Base-by-base conservation (phyloP, 139 green algal genomes). In the Picochlorum sp. region DNA sequence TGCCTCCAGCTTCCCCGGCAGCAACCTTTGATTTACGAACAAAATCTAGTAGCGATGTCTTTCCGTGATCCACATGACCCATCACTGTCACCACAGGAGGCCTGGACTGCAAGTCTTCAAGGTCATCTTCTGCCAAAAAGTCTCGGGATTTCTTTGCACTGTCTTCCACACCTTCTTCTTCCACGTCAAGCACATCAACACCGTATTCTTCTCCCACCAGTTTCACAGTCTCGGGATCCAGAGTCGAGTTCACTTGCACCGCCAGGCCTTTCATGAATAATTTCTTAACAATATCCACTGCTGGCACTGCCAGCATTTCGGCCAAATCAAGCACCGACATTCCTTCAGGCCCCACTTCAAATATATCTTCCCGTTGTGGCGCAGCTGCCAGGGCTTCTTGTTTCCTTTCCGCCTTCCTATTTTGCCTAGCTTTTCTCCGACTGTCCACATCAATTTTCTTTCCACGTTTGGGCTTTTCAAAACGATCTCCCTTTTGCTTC, bases 21-120 rank as follows among this genome's bases (percentile, higher is more conserved):
- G 88, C 92, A 35, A 97, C 90, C 36, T 78, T 70, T n/a, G 77
- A 58, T 61, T 90, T 89, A 24, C 89, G 76, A 43, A 97, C 88
- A 76, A 78, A 85, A 78, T 97, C 89, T 41, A 96, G 75, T 60
- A 96, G 72, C 0, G 70, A 84, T 18, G 86, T 96, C 81, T 93
- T 76, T 51, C 93, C 93, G 73, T 99, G 93, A 72, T 99, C 93
- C 1, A 99, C 93, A 60, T 99, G 93, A 3, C 93, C 93, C 93
- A 99, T 98, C 39, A 99, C 87, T 13, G 89, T 95, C 10, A 98
- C 92, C 33, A 99, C 88, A 0, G 91, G 89, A 3, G 89, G 86
- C 5, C 89, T 65, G 1, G 71, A 9, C 56, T 76, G 59, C 36
- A 96, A 67, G 36, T 77, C 45, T 18, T 95, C 85, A 26, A 86